Evolutionary conservation across 768 basidiomycete genomes (phyloP).

Genomic region (Amanita phalloides): DNA sequence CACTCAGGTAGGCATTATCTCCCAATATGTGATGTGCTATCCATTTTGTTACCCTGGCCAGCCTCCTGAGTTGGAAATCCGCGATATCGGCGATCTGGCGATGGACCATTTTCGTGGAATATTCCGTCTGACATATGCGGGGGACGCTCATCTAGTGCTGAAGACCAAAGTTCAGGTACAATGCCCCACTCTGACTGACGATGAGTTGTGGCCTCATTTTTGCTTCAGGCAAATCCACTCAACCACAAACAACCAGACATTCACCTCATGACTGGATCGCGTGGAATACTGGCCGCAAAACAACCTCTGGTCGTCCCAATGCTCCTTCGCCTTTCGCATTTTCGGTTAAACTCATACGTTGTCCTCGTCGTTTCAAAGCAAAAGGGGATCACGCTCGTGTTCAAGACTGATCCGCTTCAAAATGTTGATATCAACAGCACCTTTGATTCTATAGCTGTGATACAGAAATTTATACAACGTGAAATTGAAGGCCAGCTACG

Average conservation of each 20-base stretch:
- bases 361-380: constrained; percentile 96
- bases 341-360: constrained; percentile 90
- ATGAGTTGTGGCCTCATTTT: constrained; percentile 1
- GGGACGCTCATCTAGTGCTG: constrained; percentile 82
- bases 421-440: constrained; percentile 96
- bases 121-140: constrained; percentile 88
- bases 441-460: constrained; percentile 96
- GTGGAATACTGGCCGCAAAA: constrained; percentile 88
- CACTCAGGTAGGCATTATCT: constrained; percentile 55
- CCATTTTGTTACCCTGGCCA: constrained; percentile 17
- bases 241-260: constrained; percentile 90
- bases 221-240: constrained; percentile 77
- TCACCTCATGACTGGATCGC: constrained; percentile 71
- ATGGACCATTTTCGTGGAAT: constrained; percentile 95
- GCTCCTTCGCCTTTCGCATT: constrained; percentile 93
- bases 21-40: constrained; percentile 3
- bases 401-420: constrained; percentile 98
- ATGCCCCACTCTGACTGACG: neutral
- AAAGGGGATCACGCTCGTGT: constrained; percentile 97
- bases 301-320: constrained; percentile 96
- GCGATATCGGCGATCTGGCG: constrained; percentile 95
- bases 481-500: constrained; percentile 96
- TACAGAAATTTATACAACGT: constrained; percentile 93
- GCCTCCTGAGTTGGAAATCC: constrained; percentile 95
- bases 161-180: constrained; percentile 90